Evolutionary conservation across 108 stramenopile genomes (phyloP).

Genomic region (Cyclotella distinguenda): DNA sequence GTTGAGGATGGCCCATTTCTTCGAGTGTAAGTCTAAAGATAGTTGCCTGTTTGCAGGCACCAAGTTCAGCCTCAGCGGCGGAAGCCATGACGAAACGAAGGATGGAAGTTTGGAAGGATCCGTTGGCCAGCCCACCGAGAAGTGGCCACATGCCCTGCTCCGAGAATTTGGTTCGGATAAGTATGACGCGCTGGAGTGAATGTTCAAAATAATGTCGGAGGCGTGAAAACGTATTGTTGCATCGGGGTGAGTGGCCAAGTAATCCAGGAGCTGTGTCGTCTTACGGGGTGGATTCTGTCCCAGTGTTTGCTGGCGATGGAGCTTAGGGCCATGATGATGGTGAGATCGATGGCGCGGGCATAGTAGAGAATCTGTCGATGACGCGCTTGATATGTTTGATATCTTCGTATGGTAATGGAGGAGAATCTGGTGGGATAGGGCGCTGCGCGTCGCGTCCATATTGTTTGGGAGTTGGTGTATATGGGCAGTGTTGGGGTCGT

Average conservation of each 20-base stretch:
- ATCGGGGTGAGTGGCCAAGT: conserved; percentile 43
- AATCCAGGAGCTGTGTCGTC: conserved; percentile 36
- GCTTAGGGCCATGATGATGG: conserved; percentile 30
- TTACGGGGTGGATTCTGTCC: conserved; percentile 1
- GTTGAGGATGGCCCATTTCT: conserved; percentile 5
- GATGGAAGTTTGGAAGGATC: not conserved
- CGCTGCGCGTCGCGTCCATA: conserved; percentile 43
- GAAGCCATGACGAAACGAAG: not conserved
- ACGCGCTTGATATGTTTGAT: conserved; percentile 38
- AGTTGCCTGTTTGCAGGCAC: not conserved
- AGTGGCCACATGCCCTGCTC: not conserved
- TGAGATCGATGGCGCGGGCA: conserved; percentile 39
- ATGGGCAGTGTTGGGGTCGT: conserved; percentile 39
- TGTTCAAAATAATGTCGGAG: conserved; percentile 11
- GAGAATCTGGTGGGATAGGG: conserved; percentile 8
- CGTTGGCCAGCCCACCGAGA: not conserved
- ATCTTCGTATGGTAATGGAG: conserved; percentile 14
- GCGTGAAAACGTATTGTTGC: conserved; percentile 33
- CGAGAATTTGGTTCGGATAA: not conserved
- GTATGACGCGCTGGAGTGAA: conserved; percentile 1
- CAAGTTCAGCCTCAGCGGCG: conserved; percentile 1
- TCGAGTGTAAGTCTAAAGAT: not conserved
- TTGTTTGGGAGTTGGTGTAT: not conserved
- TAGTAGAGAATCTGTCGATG: conserved; percentile 44
- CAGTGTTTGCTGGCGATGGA: conserved; percentile 27